phyloP scores from a whole-genome alignment of 495 filamentous ascomycete species.

The Podospora conica region DNA sequence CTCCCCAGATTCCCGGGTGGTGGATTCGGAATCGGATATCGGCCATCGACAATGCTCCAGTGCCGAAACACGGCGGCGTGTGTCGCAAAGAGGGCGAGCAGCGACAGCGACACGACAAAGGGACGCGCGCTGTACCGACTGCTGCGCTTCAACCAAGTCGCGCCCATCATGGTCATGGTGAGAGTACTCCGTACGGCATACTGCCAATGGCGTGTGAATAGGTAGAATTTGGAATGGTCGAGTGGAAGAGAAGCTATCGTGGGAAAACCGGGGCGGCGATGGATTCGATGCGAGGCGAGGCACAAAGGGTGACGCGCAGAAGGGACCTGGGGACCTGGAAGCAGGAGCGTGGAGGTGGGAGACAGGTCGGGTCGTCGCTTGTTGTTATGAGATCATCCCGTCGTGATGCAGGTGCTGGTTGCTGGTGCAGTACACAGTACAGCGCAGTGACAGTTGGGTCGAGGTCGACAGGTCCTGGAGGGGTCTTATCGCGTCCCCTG shows the following conservation, averaged over 20 bases:
- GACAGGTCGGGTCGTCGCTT: not conserved
- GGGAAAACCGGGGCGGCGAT: not conserved
- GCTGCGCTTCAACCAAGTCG: constrained; percentile 11
- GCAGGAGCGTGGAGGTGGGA: not conserved
- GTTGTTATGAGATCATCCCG: constrained; percentile 14
- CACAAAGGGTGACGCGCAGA: not conserved
- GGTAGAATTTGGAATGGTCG: not conserved
- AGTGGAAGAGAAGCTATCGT: not conserved
- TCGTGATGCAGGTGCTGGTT: not conserved
- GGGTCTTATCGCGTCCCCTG: not conserved
- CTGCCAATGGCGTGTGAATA: not conserved
- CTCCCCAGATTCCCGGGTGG: not conserved
- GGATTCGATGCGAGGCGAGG: no score
- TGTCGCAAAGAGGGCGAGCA: constrained; percentile 33
- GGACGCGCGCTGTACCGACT: constrained; percentile 32
- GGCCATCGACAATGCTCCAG: constrained; percentile 2
- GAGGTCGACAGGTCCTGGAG: not conserved
- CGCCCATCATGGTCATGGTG: constrained; percentile 23
- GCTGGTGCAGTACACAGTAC: no score
- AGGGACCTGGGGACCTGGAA: not conserved
- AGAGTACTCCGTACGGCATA: constrained; percentile 17
- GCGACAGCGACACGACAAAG: constrained; percentile 30
- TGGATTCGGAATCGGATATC: not conserved
- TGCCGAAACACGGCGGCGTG: constrained; percentile 26
- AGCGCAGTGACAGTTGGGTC: not conserved